Conservation (phyloP, 2,329 filamentous ascomycete genomes). For the Penicillium sp. region DNA sequence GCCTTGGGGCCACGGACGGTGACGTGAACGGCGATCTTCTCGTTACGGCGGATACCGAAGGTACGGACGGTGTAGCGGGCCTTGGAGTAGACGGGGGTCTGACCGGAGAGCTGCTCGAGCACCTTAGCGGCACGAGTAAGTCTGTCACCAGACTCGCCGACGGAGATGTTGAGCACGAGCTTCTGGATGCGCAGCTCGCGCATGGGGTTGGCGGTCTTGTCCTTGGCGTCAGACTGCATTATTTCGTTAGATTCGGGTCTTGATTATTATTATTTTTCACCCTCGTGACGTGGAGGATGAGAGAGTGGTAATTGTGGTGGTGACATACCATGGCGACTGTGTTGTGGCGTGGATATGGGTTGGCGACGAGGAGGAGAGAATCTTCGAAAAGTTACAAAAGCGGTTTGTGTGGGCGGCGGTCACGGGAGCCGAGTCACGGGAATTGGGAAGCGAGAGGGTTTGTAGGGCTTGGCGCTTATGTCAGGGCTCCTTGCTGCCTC, state of each 20-base stretch:
- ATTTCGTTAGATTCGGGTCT: slow-evolving; percentile 17
- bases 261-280: background rate
- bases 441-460: slow-evolving; percentile 32
- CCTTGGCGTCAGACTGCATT: slow-evolving; percentile 60
- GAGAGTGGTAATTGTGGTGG: slow-evolving; percentile 3
- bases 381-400: slow-evolving; percentile 30
- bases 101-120: slow-evolving; percentile 98
- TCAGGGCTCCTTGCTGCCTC: background rate
- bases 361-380: slow-evolving; percentile 31
- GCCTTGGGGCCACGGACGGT: slow-evolving; percentile 99
- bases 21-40: slow-evolving; percentile 99
- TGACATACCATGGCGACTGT: slow-evolving; percentile 46
- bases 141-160: slow-evolving; percentile 99
- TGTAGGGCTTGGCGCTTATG: slow-evolving; percentile 30
- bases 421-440: slow-evolving; percentile 21
- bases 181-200: slow-evolving; percentile 99
- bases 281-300: slow-evolving; percentile 2
- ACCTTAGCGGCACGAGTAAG: slow-evolving; percentile 99
- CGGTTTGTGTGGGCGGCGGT: slow-evolving; percentile 29
- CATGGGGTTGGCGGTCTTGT: slow-evolving; percentile 96
- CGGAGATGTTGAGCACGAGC: slow-evolving; percentile 98
- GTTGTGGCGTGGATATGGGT: slow-evolving; percentile 35
- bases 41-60: slow-evolving; percentile 99
- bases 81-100: slow-evolving; percentile 99
- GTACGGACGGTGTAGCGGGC: slow-evolving; percentile 99